Conservation (phyloP, 208 protist species). For the Trypanosoma platydactyli region DNA sequence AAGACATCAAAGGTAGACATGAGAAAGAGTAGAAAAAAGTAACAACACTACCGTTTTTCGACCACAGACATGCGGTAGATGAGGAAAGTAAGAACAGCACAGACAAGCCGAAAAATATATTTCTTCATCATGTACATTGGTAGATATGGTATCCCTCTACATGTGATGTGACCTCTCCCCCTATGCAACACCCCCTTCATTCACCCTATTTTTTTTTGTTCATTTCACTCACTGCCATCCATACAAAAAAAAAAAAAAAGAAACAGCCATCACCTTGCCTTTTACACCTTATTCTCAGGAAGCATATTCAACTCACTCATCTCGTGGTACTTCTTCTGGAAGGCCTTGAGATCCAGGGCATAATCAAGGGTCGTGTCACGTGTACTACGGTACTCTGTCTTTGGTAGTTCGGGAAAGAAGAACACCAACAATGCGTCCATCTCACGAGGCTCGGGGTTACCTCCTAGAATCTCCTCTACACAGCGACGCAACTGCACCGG, state of each 20-base stretch:
- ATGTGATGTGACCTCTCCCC: background rate
- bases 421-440: constrained; percentile 73
- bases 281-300: constrained; percentile 2
- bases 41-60: too few species aligned
- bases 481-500: constrained; percentile 88
- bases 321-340: constrained; percentile 77
- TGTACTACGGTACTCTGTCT: constrained; percentile 49
- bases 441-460: constrained; percentile 53
- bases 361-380: constrained; percentile 53
- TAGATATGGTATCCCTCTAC: background rate
- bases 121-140: background rate
- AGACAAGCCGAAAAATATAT: too few species aligned
- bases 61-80: too few species aligned
- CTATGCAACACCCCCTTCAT: background rate
- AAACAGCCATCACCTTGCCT: background rate
- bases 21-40: too few species aligned
- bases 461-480: constrained; percentile 77
- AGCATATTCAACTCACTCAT: constrained; percentile 47
- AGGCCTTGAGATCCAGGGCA: constrained; percentile 64
- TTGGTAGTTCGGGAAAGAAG: constrained; percentile 82
- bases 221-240: background rate
- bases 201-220: background rate
- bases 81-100: too few species aligned
- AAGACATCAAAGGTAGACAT: too few species aligned
- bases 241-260: constrained; percentile 4